phyloP scores from a whole-genome alignment of 2,329 filamentous ascomycete genomes.

The Fusarium nanum region DNA sequence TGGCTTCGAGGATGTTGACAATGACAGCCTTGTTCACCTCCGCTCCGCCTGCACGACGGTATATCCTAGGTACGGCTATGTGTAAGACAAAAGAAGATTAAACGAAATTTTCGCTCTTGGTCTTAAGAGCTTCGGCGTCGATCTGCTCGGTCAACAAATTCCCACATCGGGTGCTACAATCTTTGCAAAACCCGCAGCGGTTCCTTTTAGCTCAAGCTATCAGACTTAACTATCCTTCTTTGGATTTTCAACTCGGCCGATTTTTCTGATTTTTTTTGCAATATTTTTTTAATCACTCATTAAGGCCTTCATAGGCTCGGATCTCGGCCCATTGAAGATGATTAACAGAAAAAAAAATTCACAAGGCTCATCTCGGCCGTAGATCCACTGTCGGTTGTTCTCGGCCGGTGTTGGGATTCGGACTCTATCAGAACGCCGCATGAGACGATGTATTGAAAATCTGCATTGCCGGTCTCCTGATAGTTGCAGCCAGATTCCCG shows the following conservation, averaged over 20 bases:
- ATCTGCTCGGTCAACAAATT: slow-evolving; percentile 20
- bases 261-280: background rate
- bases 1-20: background rate
- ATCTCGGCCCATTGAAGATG: slow-evolving; percentile 4
- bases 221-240: slow-evolving; percentile 18
- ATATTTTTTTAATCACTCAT: slow-evolving; percentile 27
- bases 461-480: slow-evolving; percentile 31
- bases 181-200: slow-evolving; percentile 29
- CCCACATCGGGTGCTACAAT: slow-evolving; percentile 22
- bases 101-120: slow-evolving; percentile 29
- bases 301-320: background rate
- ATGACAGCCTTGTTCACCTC: background rate
- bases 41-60: background rate
- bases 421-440: slow-evolving; percentile 24
- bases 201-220: slow-evolving; percentile 26
- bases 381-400: slow-evolving; percentile 42
- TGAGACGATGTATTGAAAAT: slow-evolving; percentile 35
- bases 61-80: background rate
- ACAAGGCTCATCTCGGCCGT: slow-evolving; percentile 2
- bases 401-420: slow-evolving; percentile 39
- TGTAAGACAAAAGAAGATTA: slow-evolving; percentile 10
- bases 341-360: background rate
- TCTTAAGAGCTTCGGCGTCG: background rate
- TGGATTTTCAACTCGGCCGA: slow-evolving; percentile 16
- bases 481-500: slow-evolving; percentile 13